phyloP scores from a whole-genome alignment of 257 asterid species.

The Solanum chiquidenum region DNA sequence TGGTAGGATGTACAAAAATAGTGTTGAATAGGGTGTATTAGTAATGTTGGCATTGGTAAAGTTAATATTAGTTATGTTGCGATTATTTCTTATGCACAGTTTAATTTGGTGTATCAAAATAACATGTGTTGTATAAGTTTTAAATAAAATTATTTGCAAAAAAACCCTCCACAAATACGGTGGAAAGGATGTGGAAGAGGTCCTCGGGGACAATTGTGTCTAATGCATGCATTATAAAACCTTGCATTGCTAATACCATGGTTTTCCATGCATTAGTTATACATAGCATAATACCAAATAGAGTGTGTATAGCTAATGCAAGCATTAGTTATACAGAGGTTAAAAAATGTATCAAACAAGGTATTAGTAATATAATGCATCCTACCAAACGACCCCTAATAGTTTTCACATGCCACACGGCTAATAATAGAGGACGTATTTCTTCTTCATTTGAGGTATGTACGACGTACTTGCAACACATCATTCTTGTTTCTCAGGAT shows the following conservation, averaged over 20 bases:
- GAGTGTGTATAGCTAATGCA: not conserved
- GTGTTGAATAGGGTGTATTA: not conserved
- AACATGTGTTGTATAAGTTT: not conserved
- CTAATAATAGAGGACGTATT: not conserved
- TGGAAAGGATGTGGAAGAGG: not conserved
- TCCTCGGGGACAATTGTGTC: not conserved
- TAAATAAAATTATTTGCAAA: not conserved
- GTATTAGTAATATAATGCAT: not conserved
- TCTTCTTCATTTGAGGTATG: not conserved
- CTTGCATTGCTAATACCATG: not conserved
- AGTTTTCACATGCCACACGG: not conserved
- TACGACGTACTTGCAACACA: not conserved
- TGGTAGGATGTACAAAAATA: not conserved
- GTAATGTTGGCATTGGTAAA: not conserved
- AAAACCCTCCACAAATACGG: not conserved
- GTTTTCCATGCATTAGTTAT: not conserved
- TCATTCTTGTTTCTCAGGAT: not conserved
- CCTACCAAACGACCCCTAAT: not conserved
- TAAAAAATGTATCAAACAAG: not conserved
- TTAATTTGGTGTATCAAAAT: not conserved
- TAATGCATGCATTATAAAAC: not conserved
- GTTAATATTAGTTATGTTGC: not conserved
- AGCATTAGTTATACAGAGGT: not conserved
- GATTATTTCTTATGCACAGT: not conserved
- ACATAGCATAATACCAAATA: not conserved